Base-by-base conservation (phyloP, 192 early-diverging fungal genomes). In the Coemansia sp. region DNA sequence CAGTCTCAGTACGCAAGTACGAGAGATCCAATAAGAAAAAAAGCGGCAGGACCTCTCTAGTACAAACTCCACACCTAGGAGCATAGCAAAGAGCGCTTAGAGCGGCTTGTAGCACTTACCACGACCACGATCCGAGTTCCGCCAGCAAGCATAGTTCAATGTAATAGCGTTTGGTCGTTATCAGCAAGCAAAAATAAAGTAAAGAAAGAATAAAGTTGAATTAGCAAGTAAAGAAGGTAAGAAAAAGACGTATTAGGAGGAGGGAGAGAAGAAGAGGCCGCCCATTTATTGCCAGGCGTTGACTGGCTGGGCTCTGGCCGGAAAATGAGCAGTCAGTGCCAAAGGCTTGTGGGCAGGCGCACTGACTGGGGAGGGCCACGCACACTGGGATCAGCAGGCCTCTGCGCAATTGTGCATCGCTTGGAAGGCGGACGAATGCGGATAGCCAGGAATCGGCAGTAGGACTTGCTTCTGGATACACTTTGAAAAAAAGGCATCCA, bases 91-190 rank as follows among this genome's bases (percentile, higher is more conserved):
- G 31, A 57, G 31, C 27, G 23, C 31, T 5, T 57, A 15, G 55
- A 57, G 27, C 31, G 55, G 4, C 27, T 5, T 27, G n/a, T 42
- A 21, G 5, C 57, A 69, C 79, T 69, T 82, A 82, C 79, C 64
- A 82, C 79, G 41, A 82, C 79, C 68, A 76, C 80, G 69, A 82
- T 82, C 80, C 80, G 75, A 63, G 80, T 82, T 21, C 80, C 80
- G 32, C 80, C 80, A 21, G 80, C 80, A 19, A 82, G 75, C 80
- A 82, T 82, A 15, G 60, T 72, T 36, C 44, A 62, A 9, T 34
- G 27, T 60, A 63, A 66, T 14, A 66, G 51, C 7, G n/a, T 27
- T 23, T 8, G 15, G 53, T 37, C 25, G 5, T 19, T 41, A 55
- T 50, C 48, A 50, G 32, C 36, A 48, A 34, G 27, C n/a, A 34